A percentile compares a stretch with the other conserved stretches of the same genome.
These are phyloP conservation scores for Haplosporangium sp. DNA, from an alignment of 371 early-diverging fungal species.

Conservation along the genomic window DNA sequence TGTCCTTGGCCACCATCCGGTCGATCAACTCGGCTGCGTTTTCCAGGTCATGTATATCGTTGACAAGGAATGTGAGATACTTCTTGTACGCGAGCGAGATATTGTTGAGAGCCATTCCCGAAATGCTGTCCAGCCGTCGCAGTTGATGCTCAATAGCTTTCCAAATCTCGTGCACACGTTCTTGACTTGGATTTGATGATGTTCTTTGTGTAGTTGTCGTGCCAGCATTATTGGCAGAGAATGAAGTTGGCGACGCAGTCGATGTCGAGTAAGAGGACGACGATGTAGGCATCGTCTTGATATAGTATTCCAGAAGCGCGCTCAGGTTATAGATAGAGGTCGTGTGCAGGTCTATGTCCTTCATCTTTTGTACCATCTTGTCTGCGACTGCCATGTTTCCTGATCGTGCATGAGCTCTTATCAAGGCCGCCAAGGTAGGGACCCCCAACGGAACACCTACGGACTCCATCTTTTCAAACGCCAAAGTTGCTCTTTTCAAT, in stretches of 20 bases:
- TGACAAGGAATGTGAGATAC: constrained; percentile 35
- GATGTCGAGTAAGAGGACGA: neutral
- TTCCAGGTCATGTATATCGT: constrained; percentile 32
- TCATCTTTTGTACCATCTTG: constrained; percentile 47
- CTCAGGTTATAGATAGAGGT: constrained; percentile 44
- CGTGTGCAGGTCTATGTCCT: constrained; percentile 23
- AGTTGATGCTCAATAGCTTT: constrained; percentile 39
- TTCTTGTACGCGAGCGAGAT: constrained; percentile 39
- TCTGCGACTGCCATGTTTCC: constrained; percentile 42
- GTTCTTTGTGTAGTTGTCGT: neutral
- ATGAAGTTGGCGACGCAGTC: neutral
- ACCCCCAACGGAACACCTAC: constrained; percentile 18
- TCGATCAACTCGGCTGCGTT: constrained; percentile 43
- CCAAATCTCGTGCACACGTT: constrained; percentile 41
- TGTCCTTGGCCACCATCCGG: constrained; percentile 27
- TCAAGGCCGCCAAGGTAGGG: constrained; percentile 41
- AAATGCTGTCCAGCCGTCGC: neutral
- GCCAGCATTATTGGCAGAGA: neutral
- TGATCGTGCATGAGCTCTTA: constrained; percentile 40
- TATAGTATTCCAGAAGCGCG: constrained; percentile 45
- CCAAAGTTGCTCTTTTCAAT: constrained; percentile 48
- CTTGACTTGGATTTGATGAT: constrained; percentile 8
- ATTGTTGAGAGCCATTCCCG: constrained; percentile 25
- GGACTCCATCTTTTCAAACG: constrained; percentile 48
- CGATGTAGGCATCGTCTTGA: constrained; percentile 27